These are phyloP conservation scores for Galerina marginata DNA, from an alignment of 768 basidiomycete species.

Conservation along the genomic window DNA sequence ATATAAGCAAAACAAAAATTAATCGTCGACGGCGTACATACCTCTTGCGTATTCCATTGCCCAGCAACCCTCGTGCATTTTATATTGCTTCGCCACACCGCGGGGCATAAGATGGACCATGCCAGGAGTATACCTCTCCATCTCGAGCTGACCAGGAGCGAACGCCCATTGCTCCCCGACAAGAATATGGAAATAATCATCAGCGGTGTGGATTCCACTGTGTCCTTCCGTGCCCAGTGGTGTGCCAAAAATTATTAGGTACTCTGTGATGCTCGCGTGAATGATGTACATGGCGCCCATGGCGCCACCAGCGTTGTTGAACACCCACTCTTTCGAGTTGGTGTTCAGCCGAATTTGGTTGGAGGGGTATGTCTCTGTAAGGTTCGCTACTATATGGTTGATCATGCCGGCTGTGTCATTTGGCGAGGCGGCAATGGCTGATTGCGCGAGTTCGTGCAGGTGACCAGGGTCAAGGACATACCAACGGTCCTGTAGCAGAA, in stretches of 20 bases:
- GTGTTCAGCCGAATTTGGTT: constrained; percentile 59
- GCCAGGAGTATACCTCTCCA: constrained; percentile 86
- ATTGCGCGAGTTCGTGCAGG: constrained; percentile 75
- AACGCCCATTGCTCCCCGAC: constrained; percentile 96
- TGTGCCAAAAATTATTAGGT: constrained; percentile 94
- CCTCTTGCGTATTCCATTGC: constrained; percentile 95
- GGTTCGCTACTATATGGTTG: constrained; percentile 79
- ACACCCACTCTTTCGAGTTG: constrained; percentile 81
- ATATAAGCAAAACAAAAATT: not conserved
- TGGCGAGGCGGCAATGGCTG: constrained; percentile 70
- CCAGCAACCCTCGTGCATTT: constrained; percentile 96
- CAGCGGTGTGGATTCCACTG: constrained; percentile 90
- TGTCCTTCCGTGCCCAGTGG: constrained; percentile 98
- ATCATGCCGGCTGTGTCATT: constrained; percentile 78
- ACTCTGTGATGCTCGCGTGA: constrained; percentile 96
- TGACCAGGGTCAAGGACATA: constrained; percentile 81
- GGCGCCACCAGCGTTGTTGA: constrained; percentile 96
- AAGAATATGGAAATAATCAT: constrained; percentile 98
- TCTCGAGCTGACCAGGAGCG: constrained; percentile 76
- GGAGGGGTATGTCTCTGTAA: constrained; percentile 73
- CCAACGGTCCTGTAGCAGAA: constrained; percentile 68
- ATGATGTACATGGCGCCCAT: constrained; percentile 99
- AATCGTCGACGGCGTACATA: constrained; percentile 38
- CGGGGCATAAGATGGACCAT: constrained; percentile 84
- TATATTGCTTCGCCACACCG: constrained; percentile 93